Conservation (phyloP, 1,139 yeast genomes). For the Kurtzmaniella quercitrusa region DNA sequence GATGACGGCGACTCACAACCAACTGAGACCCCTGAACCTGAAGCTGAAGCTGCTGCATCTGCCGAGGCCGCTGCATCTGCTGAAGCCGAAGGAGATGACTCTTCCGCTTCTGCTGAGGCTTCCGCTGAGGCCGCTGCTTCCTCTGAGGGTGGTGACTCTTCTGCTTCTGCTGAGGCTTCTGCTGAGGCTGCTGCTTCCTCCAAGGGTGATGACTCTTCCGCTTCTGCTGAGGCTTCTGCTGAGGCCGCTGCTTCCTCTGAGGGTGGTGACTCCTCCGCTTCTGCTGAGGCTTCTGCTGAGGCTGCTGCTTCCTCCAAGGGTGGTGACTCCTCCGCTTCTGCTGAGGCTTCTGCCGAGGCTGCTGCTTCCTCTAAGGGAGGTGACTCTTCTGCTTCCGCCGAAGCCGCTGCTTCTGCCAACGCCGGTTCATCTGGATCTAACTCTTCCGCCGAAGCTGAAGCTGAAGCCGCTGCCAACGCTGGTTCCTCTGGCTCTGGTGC, state of each 20-base stretch:
- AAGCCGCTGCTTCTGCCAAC: conserved; percentile 1
- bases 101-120: background rate
- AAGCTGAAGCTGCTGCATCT: background rate
- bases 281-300: background rate
- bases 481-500: background rate
- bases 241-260: background rate
- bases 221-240: background rate
- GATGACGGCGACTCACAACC: too few relatives aligned
- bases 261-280: background rate
- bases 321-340: background rate
- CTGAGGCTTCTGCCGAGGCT: background rate
- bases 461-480: background rate
- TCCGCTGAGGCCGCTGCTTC: background rate
- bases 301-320: background rate
- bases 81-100: background rate
- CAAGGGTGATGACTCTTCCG: background rate
- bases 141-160: background rate
- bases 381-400: background rate
- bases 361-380: background rate
- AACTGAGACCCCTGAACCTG: too few relatives aligned
- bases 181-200: background rate
- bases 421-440: background rate
- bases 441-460: background rate
- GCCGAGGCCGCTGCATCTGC: background rate
- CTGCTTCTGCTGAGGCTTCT: background rate